Conservation (phyloP, 139 green algal species). For the Pleodorina starrii region DNA sequence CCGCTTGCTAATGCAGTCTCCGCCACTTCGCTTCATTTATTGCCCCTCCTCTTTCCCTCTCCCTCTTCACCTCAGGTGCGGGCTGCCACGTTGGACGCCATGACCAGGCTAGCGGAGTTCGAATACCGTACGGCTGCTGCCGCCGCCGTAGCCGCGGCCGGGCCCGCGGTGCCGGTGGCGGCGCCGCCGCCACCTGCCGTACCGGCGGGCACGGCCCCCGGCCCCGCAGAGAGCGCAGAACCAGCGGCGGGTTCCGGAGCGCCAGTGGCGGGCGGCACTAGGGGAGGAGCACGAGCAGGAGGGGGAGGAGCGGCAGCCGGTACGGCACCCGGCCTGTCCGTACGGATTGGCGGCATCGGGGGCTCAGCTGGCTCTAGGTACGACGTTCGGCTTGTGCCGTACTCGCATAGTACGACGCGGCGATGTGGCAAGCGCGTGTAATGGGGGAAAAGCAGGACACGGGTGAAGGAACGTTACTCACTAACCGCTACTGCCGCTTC, state of each 20-base stretch:
- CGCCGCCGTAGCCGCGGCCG: background rate
- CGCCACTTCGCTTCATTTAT: too few species aligned
- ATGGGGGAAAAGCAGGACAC: too few species aligned
- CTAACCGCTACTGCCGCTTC: background rate
- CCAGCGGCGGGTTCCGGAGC: background rate
- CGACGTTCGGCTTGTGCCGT: too few species aligned
- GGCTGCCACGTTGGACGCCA: background rate
- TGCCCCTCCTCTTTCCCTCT: too few species aligned
- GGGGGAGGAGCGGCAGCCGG: background rate
- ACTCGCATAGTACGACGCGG: too few species aligned
- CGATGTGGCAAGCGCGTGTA: too few species aligned
- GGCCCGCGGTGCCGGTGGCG: too few species aligned
- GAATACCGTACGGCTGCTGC: background rate
- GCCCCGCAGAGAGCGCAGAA: background rate
- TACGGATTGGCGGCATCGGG: conserved; percentile 37
- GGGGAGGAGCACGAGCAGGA: background rate
- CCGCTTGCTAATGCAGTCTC: too few species aligned
- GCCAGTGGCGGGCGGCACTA: background rate
- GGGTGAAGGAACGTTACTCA: too few species aligned
- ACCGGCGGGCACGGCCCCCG: background rate
- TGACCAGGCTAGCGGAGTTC: background rate
- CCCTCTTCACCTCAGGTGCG: conserved; percentile 8
- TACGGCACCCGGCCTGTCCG: background rate
- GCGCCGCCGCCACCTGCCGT: background rate
- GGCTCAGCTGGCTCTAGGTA: conserved; percentile 7